phyloP scores from a whole-genome alignment of 192 early-diverging fungal genomes.

The Spizellomyces punctatus region DNA sequence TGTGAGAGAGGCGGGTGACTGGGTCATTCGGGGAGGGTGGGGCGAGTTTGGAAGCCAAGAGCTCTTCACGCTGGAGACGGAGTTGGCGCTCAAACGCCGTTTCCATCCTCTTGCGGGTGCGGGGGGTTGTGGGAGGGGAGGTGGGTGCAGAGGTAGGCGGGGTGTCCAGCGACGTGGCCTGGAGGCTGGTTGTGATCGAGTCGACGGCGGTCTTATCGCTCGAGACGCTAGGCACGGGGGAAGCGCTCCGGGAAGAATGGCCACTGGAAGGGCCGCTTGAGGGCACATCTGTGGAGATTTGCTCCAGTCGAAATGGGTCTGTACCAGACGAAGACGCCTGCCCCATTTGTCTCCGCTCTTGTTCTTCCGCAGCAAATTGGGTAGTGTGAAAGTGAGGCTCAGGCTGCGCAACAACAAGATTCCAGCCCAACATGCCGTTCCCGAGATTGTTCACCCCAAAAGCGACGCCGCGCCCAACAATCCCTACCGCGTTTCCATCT shows the following conservation, averaged over 20 bases:
- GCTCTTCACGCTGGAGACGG: constrained; percentile 25
- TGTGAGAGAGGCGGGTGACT: constrained; percentile 33
- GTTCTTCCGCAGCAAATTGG: constrained; percentile 21
- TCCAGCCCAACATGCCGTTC: constrained; percentile 56
- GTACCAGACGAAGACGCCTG: not conserved
- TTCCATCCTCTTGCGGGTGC: constrained; percentile 29
- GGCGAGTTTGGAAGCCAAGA: constrained; percentile 22
- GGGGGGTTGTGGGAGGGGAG: constrained; percentile 5
- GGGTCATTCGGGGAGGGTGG: constrained; percentile 12
- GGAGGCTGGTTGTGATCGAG: not conserved
- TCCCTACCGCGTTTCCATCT: constrained; percentile 38
- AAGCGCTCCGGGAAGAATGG: not conserved
- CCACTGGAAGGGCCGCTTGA: constrained; percentile 7
- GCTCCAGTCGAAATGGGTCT: too few relatives aligned
- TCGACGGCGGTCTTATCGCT: constrained; percentile 18
- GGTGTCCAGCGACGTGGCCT: not conserved
- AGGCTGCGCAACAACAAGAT: constrained; percentile 46
- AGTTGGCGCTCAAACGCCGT: constrained; percentile 37
- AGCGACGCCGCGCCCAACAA: constrained; percentile 41
- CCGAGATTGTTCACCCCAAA: constrained; percentile 55
- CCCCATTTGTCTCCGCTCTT: not conserved
- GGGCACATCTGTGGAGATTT: not conserved
- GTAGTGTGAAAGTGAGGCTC: constrained; percentile 37
- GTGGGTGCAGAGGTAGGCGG: constrained; percentile 9
- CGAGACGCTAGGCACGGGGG: constrained; percentile 2